A percentile compares a stretch with the other conserved stretches of the same genome.
Evolutionary conservation across 352 stramenopile species (phyloP).

Genomic region (Phytopythium mirpurense): DNA sequence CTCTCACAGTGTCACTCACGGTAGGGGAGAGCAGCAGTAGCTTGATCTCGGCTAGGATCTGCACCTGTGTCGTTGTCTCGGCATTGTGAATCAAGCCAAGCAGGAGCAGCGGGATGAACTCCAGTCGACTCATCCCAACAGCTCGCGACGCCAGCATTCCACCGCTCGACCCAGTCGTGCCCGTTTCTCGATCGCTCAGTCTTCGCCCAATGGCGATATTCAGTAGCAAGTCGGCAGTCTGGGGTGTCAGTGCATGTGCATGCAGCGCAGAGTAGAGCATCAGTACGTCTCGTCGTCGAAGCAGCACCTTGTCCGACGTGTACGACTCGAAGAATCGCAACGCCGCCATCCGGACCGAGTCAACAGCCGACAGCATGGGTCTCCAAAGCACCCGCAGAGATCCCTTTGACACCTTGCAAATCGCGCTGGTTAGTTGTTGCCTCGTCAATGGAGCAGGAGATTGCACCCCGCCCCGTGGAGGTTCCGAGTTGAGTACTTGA

Average conservation of each 20-base stretch:
- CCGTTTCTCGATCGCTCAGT: background rate
- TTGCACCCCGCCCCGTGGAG: conserved; percentile 14
- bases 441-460: conserved; percentile 14
- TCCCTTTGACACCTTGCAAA: conserved; percentile 56
- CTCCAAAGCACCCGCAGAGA: conserved; percentile 62
- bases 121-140: conserved; percentile 20
- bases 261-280: conserved; percentile 56
- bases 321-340: conserved; percentile 70
- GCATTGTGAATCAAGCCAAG: conserved; percentile 39
- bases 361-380: conserved; percentile 39
- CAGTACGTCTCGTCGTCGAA: conserved; percentile 54
- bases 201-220: conserved; percentile 60
- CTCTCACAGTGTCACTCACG: conserved; percentile 46
- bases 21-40: conserved; percentile 33
- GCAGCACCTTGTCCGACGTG: conserved; percentile 53
- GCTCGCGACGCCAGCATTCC: background rate
- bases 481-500: conserved; percentile 28
- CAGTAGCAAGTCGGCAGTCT: conserved; percentile 43
- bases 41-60: conserved; percentile 51
- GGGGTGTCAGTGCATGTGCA: conserved; percentile 40
- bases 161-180: background rate
- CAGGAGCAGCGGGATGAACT: conserved; percentile 53
- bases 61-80: conserved; percentile 45
- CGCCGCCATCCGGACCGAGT: conserved; percentile 49
- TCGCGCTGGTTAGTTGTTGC: conserved; percentile 25